These are phyloP conservation scores for Botryotinia convoluta DNA, from an alignment of 2,329 filamentous ascomycete species.

Conservation along the genomic window DNA sequence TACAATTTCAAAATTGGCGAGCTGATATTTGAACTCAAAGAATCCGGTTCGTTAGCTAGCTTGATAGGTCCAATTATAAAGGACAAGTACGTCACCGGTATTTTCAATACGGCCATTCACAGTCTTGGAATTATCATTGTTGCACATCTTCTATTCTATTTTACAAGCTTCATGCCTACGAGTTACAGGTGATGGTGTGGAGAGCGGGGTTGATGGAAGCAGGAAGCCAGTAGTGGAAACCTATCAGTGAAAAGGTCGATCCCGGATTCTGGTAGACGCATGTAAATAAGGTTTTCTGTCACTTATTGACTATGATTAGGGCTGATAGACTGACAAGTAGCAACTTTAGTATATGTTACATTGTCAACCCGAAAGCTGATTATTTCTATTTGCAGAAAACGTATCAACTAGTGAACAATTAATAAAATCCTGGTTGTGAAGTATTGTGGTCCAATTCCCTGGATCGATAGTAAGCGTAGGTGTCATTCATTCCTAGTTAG, in stretches of 20 bases:
- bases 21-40: no score
- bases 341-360: rapidly evolving
- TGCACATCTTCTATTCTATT: neutral
- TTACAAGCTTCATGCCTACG: neutral
- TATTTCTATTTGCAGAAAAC: neutral
- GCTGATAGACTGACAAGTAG: neutral
- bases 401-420: neutral
- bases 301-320: neutral
- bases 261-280: neutral
- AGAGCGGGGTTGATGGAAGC: neutral
- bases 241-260: neutral
- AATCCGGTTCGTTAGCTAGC: neutral
- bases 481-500: neutral
- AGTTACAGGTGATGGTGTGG: neutral
- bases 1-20: neutral
- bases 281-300: neutral
- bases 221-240: neutral
- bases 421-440: neutral
- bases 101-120: neutral
- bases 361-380: rapidly evolving
- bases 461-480: neutral
- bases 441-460: neutral
- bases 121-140: neutral
- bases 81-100: rapidly evolving
- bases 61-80: neutral